Evolutionary conservation across 768 basidiomycete genomes (phyloP), one percentile per base, ranked within the genome.

Genomic region (Postia placenta): DNA sequence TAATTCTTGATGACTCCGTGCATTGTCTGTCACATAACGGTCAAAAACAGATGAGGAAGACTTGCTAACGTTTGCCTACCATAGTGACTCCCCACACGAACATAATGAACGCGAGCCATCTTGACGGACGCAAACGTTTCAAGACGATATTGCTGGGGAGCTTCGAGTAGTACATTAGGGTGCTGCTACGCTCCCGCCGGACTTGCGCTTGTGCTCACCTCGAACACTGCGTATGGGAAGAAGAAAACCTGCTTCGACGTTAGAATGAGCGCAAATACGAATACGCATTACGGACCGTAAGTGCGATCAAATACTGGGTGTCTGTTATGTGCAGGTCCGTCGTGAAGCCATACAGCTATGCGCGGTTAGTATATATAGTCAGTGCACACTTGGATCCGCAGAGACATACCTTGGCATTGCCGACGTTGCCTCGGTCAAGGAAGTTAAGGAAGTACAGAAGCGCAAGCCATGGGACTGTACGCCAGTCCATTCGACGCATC

Each of bases 401-500:
- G n/a, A n/a, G n/a, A n/a, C n/a, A n/a, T 42, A 83, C 87, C 69
- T 79, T 80, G 3, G 85, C 84, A 62, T 88, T 88, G 36, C 85
- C 87, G 57, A 90, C 81, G 47, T 78, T 75, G 33, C 72, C 70
- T 57, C 72, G 61, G 50, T 85, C 64, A 65, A 90, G 69, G 61
- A 85, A 91, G 63, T 79, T 87, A 55, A 91, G 70, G 23, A 89
- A 70, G 62, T 90, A 89, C 20, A 92, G 69, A 6, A 88, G 57
- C 7, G 81, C 73, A 22, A 92, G 67, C 83, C 85, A 90, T 27
- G 90, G 90, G 26, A 91, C 73, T 48, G 91, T 71, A 57, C 73
- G 75, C 56, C 79, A 48, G 60, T 87, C 85, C 42, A 87, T 76
- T 62, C 74, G 83, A 39, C 83, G 59, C 53, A 74, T 53, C 22